Percentiles rank a stretch among this genome's conserved stretches.
These are phyloP conservation scores for Rhodotorula paludigena DNA, from an alignment of 768 basidiomycete genomes.

Conservation along the genomic window DNA sequence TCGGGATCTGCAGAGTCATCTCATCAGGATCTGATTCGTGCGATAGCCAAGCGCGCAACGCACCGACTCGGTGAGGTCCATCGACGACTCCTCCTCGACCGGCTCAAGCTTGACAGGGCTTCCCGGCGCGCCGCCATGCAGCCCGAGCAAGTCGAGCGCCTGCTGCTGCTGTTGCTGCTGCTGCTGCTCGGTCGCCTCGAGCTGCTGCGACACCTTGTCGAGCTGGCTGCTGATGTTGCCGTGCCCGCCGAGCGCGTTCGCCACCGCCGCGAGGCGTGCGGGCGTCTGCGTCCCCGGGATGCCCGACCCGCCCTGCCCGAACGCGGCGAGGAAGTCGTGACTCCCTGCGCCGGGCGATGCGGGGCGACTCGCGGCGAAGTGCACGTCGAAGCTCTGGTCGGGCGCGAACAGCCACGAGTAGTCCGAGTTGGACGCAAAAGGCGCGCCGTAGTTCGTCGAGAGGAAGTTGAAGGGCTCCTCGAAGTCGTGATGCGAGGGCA, in stretches of 20 bases:
- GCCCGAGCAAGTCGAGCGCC: background rate
- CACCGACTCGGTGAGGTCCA: constrained; percentile 1
- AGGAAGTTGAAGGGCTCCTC: constrained; percentile 36
- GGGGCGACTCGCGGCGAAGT: constrained; percentile 28
- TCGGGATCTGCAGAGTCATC: background rate
- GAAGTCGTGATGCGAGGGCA: constrained; percentile 17
- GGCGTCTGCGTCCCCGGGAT: background rate
- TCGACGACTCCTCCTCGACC: constrained; percentile 12
- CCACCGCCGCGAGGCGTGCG: background rate
- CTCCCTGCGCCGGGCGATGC: constrained; percentile 25
- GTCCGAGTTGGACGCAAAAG: constrained; percentile 20
- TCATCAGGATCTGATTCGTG: background rate
- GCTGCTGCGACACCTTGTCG: constrained; percentile 26
- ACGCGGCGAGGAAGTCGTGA: constrained; percentile 26
- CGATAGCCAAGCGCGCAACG: background rate
- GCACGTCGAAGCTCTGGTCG: constrained; percentile 24
- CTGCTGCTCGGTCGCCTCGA: constrained; percentile 23
- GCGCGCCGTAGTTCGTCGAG: constrained; percentile 32
- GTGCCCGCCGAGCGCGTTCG: background rate
- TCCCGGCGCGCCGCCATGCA: background rate
- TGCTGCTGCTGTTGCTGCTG: constrained; percentile 14
- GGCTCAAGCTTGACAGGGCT: constrained; percentile 30
- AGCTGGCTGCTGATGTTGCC: constrained; percentile 27
- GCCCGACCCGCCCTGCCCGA: background rate
- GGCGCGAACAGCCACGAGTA: constrained; percentile 38